Evolutionary conservation across 768 basidiomycete species (phyloP).

Genomic region (Mycena albidolilacea): DNA sequence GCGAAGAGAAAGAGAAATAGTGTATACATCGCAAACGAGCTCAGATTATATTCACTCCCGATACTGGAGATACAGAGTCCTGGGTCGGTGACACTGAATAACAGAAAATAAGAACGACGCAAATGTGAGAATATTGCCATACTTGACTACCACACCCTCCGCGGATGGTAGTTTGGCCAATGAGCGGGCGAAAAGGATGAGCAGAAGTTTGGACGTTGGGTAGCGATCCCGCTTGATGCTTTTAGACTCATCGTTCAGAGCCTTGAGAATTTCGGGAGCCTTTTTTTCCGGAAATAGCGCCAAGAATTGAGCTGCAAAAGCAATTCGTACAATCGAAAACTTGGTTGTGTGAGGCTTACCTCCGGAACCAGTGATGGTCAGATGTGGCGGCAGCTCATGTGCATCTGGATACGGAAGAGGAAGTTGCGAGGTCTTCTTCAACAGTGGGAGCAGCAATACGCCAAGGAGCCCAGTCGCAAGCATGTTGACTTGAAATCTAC

Average conservation of each 20-base stretch:
- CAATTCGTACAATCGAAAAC: neutral
- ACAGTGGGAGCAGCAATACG: constrained; percentile 21
- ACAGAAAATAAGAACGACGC: neutral
- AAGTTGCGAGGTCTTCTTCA: constrained; percentile 23
- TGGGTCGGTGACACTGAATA: neutral
- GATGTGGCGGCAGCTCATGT: constrained; percentile 16
- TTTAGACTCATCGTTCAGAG: constrained; percentile 24
- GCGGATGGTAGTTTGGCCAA: constrained; percentile 1
- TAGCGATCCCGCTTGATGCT: constrained; percentile 14
- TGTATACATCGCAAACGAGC: constrained; percentile 4
- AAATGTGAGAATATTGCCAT: neutral
- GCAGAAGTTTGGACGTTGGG: constrained; percentile 26
- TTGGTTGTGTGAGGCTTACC: neutral
- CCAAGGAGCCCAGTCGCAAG: constrained; percentile 27
- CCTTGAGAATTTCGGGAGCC: constrained; percentile 9
- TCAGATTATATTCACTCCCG: neutral
- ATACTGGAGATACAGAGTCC: neutral
- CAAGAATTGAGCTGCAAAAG: neutral
- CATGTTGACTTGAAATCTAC: constrained; percentile 27
- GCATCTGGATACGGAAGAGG: constrained; percentile 18
- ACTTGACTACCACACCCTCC: constrained; percentile 6
- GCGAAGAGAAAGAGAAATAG: no score
- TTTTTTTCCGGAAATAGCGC: neutral
- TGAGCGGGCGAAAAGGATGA: constrained; percentile 2
- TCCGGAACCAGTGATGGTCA: constrained; percentile 31